Conservation (phyloP, 345 rosid species). For the Sapria himalayana region DNA sequence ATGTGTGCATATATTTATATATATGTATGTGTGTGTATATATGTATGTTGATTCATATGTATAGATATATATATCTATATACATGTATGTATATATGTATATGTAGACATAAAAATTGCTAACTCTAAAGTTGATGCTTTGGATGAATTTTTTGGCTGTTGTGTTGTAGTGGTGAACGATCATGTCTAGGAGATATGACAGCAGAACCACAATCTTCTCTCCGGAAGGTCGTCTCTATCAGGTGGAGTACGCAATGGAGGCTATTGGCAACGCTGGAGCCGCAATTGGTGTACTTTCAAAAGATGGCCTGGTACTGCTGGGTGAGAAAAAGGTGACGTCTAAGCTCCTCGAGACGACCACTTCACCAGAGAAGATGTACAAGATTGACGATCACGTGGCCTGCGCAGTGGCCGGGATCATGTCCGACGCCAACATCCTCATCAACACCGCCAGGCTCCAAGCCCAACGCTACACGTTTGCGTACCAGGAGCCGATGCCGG, state of each 20-base stretch:
- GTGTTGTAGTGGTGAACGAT: too few relatives aligned
- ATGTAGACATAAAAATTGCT: neutral
- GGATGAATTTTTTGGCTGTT: too few relatives aligned
- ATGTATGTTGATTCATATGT: too few relatives aligned
- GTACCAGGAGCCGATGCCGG: conserved; percentile 94
- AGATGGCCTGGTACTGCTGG: conserved; percentile 81
- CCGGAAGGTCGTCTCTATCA: conserved; percentile 99
- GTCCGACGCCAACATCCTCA: conserved; percentile 95
- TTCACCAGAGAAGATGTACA: conserved; percentile 89
- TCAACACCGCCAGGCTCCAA: conserved; percentile 85
- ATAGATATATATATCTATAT: too few relatives aligned
- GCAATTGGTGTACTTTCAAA: conserved; percentile 77
- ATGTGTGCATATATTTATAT: too few relatives aligned
- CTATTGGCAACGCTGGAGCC: conserved; percentile 89
- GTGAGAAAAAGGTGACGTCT: conserved; percentile 96
- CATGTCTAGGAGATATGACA: conserved; percentile 98
- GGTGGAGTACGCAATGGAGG: conserved; percentile 98
- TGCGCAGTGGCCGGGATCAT: conserved; percentile 95
- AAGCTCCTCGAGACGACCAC: conserved; percentile 86
- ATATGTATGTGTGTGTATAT: too few relatives aligned
- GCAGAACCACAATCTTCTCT: conserved; percentile 96
- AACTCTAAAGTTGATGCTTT: too few relatives aligned
- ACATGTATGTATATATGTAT: neutral
- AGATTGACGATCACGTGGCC: conserved; percentile 89
- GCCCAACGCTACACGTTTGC: conserved; percentile 78